Evolutionary conservation across 106 monocot genomes (phyloP).

Genomic region (Vanilla planifolia): DNA sequence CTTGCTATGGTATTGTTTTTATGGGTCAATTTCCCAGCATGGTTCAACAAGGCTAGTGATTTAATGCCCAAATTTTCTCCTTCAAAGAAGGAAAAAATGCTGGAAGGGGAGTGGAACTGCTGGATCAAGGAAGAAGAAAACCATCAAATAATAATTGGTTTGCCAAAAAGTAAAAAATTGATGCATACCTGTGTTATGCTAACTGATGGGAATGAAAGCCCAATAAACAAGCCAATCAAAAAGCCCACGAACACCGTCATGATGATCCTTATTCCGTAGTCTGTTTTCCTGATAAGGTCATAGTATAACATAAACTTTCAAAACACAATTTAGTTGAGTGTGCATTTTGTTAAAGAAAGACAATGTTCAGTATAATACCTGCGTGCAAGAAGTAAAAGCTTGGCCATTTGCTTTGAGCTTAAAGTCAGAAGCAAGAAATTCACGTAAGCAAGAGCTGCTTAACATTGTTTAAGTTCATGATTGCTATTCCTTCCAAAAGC

Average conservation of each 20-base stretch:
- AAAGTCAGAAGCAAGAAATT: background rate
- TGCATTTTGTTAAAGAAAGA: background rate
- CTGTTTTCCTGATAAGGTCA: constrained; percentile 24
- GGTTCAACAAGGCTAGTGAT: constrained; percentile 26
- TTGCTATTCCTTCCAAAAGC: background rate
- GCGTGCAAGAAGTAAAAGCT: constrained; percentile 21
- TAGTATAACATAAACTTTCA: constrained; percentile 9
- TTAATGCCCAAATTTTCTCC: constrained; percentile 28
- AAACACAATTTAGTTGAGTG: background rate
- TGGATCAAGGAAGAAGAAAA: background rate
- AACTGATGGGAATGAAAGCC: constrained; percentile 31
- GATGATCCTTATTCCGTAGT: constrained; percentile 29
- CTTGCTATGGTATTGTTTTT: constrained; percentile 5
- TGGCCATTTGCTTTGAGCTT: constrained; percentile 25
- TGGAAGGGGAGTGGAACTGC: constrained; percentile 28
- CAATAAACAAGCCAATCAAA: constrained; percentile 43
- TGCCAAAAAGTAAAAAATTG: background rate
- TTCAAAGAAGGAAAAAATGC: constrained; percentile 31
- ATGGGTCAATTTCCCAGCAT: constrained; percentile 26
- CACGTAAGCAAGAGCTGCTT: constrained; percentile 4
- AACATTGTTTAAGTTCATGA: constrained; percentile 14
- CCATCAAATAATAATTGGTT: background rate
- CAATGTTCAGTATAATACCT: constrained; percentile 5
- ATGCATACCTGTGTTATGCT: constrained; percentile 25
- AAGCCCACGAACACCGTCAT: constrained; percentile 34